Base-by-base conservation (phyloP, 2,329 filamentous ascomycete species). In the Ophiocordyceps unilateralis region DNA sequence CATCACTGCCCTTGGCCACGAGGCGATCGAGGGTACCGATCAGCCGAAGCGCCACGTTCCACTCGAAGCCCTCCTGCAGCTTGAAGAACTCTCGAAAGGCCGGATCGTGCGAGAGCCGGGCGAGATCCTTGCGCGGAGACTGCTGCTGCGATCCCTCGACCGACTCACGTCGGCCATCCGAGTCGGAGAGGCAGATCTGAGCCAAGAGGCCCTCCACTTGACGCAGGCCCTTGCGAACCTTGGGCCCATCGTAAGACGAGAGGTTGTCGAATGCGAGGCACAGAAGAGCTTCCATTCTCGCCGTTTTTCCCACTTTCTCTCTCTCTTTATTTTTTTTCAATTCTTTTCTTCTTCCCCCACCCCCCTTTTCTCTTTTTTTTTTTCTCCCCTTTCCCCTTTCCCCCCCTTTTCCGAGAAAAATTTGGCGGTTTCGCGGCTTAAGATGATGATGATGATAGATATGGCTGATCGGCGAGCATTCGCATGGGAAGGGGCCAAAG, bases 21-120 rank as follows among this genome's bases (percentile, higher is more conserved):
- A 95, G 72, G 45, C 85, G 74, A 60, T 95, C 87, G 38, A 96
- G 75, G 44, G 85, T 93, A 43, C 80, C 78, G 47, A 94, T 80
- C 47, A 96, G 71, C 47, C 87, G 79, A 63, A 86, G 78, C 14
- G 86, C 81, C 44, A 96, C 85, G 65, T 98, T 98, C 83, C 87
- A 96, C 65, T 96, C 86, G 58, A 98, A 98, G 3, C 88, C 85
- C 57, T 96, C 88, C 61, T 98, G 91, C 50, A 96, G 61, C 59
- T 93, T 86, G 68, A 94, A 95, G 67, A 96, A 96, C 62, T 95
- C 87, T 50, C 85, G 72, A 58, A 95, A 96, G 19, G 88, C 89
- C 19, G 83, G 85, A 60, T 96, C 91, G 49, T 80, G 75, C 41
- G 75, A 72, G 48, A 95, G 65, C 45, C 86, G 79, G 20, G 67